Percentiles rank a stretch among this genome's conserved stretches.
Conservation (phyloP, 169 alveolate species). For the Eimeria maxima region DNA sequence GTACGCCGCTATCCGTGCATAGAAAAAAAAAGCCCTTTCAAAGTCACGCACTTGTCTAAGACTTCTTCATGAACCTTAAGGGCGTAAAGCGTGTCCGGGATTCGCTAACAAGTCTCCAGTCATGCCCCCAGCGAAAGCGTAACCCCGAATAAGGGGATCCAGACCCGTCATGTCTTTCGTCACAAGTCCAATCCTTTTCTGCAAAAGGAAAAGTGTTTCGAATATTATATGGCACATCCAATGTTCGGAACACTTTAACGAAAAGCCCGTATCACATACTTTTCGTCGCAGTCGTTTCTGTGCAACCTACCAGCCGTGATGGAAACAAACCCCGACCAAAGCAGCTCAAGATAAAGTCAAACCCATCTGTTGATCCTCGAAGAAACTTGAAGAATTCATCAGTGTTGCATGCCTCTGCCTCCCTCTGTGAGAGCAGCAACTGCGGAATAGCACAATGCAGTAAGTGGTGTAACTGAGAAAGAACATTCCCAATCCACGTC, state of each 20-base stretch:
- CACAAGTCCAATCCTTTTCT: constrained; percentile 57
- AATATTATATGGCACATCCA: neutral
- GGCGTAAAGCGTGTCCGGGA: neutral
- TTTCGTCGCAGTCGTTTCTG: constrained; percentile 20
- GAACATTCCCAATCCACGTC: neutral
- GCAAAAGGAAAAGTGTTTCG: neutral
- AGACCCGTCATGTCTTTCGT: constrained; percentile 39
- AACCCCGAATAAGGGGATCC: constrained; percentile 30
- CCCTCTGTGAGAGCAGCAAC: constrained; percentile 82
- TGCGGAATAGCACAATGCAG: constrained; percentile 21
- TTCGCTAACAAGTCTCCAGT: neutral
- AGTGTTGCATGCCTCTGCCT: constrained; percentile 72
- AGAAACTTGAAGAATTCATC: constrained; percentile 85
- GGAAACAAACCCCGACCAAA: constrained; percentile 83
- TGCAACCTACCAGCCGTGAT: constrained; percentile 59
- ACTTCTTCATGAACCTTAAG: neutral
- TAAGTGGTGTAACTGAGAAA: neutral
- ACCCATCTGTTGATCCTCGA: constrained; percentile 83
- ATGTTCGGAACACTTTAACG: neutral
- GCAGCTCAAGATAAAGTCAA: constrained; percentile 73
- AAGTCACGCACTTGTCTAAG: neutral
- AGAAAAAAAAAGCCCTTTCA: neutral
- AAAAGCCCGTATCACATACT: neutral
- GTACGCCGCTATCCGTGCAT: neutral
- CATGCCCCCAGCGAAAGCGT: neutral